phyloP scores from a whole-genome alignment of 306 rosid species.

The Begonia loranthoides region DNA sequence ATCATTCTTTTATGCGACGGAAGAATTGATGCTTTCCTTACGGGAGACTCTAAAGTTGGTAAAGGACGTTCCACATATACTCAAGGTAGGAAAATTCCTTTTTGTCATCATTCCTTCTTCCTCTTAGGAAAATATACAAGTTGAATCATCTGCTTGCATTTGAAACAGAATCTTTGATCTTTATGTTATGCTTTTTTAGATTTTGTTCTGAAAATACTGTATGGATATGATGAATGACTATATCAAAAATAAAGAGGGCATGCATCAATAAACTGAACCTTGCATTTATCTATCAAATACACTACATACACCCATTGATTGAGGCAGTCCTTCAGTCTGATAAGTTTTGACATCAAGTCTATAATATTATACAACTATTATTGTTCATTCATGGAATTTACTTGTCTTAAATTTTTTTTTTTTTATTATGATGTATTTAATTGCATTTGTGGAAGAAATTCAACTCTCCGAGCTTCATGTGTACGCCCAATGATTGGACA shows the following conservation, averaged over 20 bases:
- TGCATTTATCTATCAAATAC: no score
- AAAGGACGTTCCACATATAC: slow-evolving; percentile 78
- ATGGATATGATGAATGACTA: no score
- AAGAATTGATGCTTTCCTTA: slow-evolving; percentile 61
- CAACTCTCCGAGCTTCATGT: slow-evolving; percentile 79
- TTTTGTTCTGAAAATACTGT: no score
- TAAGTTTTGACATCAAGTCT: no score
- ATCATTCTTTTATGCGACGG: slow-evolving; percentile 76
- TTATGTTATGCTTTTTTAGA: no score
- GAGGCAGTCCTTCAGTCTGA: no score
- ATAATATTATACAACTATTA: background rate
- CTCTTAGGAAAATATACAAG: background rate
- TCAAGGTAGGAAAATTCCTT: slow-evolving; percentile 39
- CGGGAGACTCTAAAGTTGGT: slow-evolving; percentile 76
- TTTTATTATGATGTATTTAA: slow-evolving; percentile 9
- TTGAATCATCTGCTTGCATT: no score
- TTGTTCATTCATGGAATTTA: slow-evolving; percentile 3
- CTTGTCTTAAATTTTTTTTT: slow-evolving; percentile 5
- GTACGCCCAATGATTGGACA: slow-evolving; percentile 73
- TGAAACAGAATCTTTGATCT: no score
- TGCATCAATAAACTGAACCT: no score
- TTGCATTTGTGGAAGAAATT: slow-evolving; percentile 54
- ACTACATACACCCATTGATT: no score
- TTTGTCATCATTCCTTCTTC: slow-evolving; percentile 5
- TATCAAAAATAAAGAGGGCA: no score